These are phyloP conservation scores for Nannochloropsis granulata DNA, from an alignment of 108 stramenopile genomes.

Conservation along the genomic window DNA sequence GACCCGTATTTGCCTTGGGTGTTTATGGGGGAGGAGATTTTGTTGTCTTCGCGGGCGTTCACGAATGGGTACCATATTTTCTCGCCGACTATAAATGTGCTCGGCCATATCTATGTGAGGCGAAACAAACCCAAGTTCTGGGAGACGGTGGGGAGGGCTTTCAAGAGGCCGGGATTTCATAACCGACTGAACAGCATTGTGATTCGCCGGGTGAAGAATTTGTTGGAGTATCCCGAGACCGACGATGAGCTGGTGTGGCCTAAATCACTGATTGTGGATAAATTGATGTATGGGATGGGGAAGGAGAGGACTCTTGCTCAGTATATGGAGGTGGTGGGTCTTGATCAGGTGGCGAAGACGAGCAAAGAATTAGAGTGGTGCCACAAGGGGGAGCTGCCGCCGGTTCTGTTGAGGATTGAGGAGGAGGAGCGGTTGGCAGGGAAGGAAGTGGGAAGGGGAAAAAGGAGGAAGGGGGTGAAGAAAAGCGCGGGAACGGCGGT, in stretches of 20 bases:
- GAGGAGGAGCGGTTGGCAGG: background rate
- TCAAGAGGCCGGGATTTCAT: constrained; percentile 23
- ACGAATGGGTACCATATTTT: constrained; percentile 82
- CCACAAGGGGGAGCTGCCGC: constrained; percentile 13
- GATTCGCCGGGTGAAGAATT: constrained; percentile 32
- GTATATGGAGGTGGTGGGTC: constrained; percentile 33
- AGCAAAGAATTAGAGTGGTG: constrained; percentile 19
- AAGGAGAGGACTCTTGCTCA: constrained; percentile 8
- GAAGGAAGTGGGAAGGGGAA: background rate
- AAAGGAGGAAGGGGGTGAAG: background rate
- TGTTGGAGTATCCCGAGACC: constrained; percentile 34
- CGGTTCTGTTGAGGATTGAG: background rate
- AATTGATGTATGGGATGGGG: constrained; percentile 25
- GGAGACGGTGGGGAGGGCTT: constrained; percentile 55
- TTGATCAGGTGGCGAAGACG: constrained; percentile 22
- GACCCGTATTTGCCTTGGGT: constrained; percentile 85
- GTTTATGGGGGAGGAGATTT: constrained; percentile 94
- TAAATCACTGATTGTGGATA: constrained; percentile 8
- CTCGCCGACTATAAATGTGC: constrained; percentile 59
- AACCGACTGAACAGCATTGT: constrained; percentile 16
- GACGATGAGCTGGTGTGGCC: constrained; percentile 9
- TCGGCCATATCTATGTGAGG: constrained; percentile 74
- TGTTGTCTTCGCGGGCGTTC: constrained; percentile 57
- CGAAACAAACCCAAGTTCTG: constrained; percentile 88
- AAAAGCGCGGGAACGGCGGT: background rate